These are phyloP conservation scores for Gonium pectorale DNA, from an alignment of 139 green algal species.

Conservation along the genomic window DNA sequence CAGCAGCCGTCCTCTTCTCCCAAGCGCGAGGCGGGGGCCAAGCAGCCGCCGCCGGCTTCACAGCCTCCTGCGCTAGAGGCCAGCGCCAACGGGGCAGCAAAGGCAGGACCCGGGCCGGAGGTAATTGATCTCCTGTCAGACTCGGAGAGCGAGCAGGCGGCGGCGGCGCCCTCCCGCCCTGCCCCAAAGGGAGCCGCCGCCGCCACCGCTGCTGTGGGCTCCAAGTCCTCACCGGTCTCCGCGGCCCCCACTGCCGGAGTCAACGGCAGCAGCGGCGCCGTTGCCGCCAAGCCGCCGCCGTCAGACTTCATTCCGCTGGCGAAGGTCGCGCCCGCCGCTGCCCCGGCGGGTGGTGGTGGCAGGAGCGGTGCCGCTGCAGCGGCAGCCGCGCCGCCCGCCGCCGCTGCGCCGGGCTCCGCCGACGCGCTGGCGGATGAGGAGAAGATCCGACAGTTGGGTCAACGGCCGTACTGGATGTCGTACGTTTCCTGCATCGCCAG, in stretches of 20 bases:
- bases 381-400: background rate
- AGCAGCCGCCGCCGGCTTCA: too few species aligned
- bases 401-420: background rate
- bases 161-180: background rate
- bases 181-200: background rate
- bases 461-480: conserved; percentile 55
- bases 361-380: background rate
- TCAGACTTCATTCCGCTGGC: conserved; percentile 32
- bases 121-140: conserved; percentile 15
- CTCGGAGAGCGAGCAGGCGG: background rate
- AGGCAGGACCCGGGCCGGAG: too few species aligned
- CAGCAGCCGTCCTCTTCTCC: too few species aligned
- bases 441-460: conserved; percentile 9
- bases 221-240: too few species aligned
- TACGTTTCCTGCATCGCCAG: conserved; percentile 43
- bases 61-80: too few species aligned
- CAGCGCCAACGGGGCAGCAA: too few species aligned
- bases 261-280: background rate
- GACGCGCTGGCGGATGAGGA: conserved; percentile 40
- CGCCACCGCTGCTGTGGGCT: background rate
- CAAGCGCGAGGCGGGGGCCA: too few species aligned
- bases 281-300: background rate
- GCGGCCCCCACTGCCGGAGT: too few species aligned
- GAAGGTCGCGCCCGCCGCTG: too few species aligned
- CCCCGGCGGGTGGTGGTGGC: too few species aligned